Evolutionary conservation across 495 filamentous ascomycete genomes (phyloP).

Genomic region (Pseudotulostoma volvatum): DNA sequence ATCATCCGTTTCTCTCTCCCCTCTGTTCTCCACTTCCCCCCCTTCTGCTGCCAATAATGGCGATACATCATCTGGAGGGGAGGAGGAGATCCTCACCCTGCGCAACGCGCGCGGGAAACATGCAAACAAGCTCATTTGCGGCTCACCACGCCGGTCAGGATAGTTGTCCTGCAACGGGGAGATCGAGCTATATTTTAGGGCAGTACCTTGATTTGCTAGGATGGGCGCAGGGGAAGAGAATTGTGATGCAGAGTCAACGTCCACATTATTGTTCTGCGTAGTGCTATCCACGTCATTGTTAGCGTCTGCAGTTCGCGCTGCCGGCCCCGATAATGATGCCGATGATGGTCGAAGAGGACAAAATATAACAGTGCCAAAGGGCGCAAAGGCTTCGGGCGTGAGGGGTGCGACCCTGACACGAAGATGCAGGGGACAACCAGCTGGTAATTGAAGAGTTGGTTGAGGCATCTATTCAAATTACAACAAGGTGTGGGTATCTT

Average conservation of each 20-base stretch:
- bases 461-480: too few relatives aligned
- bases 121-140: slow-evolving; percentile 76
- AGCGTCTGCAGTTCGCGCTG: too few relatives aligned
- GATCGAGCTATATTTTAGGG: slow-evolving; percentile 70
- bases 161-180: slow-evolving; percentile 56
- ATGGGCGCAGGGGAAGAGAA: slow-evolving; percentile 18
- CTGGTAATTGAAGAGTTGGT: too few relatives aligned
- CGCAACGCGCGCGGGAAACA: slow-evolving; percentile 53
- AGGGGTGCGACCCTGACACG: slow-evolving; percentile 41
- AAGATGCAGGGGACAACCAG: too few relatives aligned
- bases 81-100: too few relatives aligned
- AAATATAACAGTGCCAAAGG: slow-evolving; percentile 70
- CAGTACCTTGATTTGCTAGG: slow-evolving; percentile 69
- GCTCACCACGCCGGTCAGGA: slow-evolving; percentile 29
- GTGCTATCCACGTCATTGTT: too few relatives aligned
- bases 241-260: slow-evolving; percentile 25
- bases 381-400: slow-evolving; percentile 47
- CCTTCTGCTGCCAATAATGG: neutral
- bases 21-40: neutral
- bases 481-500: too few relatives aligned
- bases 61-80: too few relatives aligned
- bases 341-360: too few relatives aligned
- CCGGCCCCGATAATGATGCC: too few relatives aligned
- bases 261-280: slow-evolving; percentile 32
- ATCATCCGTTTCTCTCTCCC: neutral